Evolutionary conservation across 1,284 basidiomycete species (phyloP).

Genomic region (Gymnopus androsaceus): DNA sequence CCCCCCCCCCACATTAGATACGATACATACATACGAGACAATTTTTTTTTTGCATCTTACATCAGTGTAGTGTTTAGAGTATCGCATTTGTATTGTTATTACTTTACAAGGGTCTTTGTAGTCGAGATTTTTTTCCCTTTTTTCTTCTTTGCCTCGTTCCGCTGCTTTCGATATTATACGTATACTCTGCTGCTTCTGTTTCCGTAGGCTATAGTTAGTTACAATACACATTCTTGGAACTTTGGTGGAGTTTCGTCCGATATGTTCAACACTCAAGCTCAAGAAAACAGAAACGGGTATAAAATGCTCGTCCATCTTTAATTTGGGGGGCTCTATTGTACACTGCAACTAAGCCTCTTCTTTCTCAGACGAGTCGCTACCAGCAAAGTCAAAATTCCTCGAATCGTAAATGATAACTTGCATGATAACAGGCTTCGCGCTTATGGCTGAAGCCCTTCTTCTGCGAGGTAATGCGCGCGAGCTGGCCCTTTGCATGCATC

Average conservation of each 20-base stretch:
- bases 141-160: background rate
- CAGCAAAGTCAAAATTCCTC: too few species aligned
- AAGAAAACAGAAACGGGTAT: too few species aligned
- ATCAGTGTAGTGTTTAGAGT: constrained; percentile 5
- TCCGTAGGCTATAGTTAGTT: constrained; percentile 8
- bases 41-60: constrained; percentile 4
- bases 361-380: too few species aligned
- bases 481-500: too few species aligned
- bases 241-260: background rate
- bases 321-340: too few species aligned
- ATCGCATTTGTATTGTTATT: constrained; percentile 7
- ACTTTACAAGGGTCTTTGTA: constrained; percentile 1
- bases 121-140: constrained; percentile 2
- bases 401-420: too few species aligned
- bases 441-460: too few species aligned
- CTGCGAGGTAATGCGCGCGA: too few species aligned
- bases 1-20: background rate
- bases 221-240: background rate
- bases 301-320: too few species aligned
- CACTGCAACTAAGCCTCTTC: too few species aligned
- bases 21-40: constrained; percentile 14
- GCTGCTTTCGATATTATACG: constrained; percentile 6
- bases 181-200: constrained; percentile 10
- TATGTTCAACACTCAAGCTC: too few species aligned
- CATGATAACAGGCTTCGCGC: too few species aligned